phyloP scores from a whole-genome alignment of 768 basidiomycete genomes.

The Lactifluus rugatus region DNA sequence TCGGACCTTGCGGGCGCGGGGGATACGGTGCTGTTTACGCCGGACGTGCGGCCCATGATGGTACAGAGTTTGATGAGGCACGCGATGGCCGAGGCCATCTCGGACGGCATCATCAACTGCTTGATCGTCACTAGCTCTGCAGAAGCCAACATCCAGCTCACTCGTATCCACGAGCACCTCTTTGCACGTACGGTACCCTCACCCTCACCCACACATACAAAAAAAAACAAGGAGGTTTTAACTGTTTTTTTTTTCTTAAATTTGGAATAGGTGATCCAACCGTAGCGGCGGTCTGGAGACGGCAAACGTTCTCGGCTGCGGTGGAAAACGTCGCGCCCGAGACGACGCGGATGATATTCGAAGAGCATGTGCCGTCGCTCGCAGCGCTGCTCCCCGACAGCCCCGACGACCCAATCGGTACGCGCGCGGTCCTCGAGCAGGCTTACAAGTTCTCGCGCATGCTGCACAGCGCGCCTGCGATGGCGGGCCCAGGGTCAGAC shows the following conservation, averaged over 20 bases:
- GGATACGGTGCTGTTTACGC: slow-evolving; percentile 27
- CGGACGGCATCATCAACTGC: slow-evolving; percentile 75
- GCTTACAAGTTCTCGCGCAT: slow-evolving; percentile 78
- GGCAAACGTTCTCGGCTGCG: slow-evolving; percentile 83
- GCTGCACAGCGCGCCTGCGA: slow-evolving; percentile 62
- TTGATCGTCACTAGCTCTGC: slow-evolving; percentile 78
- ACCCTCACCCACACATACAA: background rate
- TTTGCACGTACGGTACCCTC: slow-evolving; percentile 54
- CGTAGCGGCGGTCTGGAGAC: slow-evolving; percentile 84
- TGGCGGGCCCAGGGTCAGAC: slow-evolving; percentile 41
- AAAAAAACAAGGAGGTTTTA: background rate
- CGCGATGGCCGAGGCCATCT: slow-evolving; percentile 65
- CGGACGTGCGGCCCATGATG: slow-evolving; percentile 45
- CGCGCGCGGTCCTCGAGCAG: slow-evolving; percentile 53
- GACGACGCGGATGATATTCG: slow-evolving; percentile 56
- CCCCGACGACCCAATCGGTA: slow-evolving; percentile 28
- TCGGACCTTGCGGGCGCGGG: slow-evolving; percentile 47
- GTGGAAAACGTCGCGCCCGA: slow-evolving; percentile 68
- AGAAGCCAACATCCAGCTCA: slow-evolving; percentile 77
- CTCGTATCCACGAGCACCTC: slow-evolving; percentile 81
- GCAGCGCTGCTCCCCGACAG: slow-evolving; percentile 36
- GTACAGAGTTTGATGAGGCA: slow-evolving; percentile 75
- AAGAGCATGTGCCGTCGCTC: slow-evolving; percentile 63
- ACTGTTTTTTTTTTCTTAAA: background rate
- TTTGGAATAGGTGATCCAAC: slow-evolving; percentile 59